Evolutionary conservation across 192 early-diverging fungal species (phyloP), one percentile per base, ranked within the genome.

Genomic region (Coemansia sp.): DNA sequence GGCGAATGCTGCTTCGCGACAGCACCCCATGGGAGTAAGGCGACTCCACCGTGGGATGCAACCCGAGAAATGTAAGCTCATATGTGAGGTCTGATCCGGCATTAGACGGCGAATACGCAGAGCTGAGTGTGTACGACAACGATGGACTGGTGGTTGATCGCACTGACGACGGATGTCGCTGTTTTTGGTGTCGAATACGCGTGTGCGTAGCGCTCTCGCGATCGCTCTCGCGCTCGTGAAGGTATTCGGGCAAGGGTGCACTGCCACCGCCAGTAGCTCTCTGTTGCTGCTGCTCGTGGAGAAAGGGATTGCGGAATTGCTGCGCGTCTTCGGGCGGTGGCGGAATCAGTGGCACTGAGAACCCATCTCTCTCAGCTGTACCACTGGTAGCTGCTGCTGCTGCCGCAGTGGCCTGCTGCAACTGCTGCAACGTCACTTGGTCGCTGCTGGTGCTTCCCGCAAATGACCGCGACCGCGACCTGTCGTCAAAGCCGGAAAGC

Each of bases 71-170:
- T 0, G 78, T 73, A 38, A 81, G 71, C 69, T 81, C 78, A 48
- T 81, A 73, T 3, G 72, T 68, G 47, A 71, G 50, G 19, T 74
- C 73, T 56, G 78, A 81, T 8, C 69, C 78, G 1, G 78, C 78
- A 47, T 74, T 68, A 25, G 78, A 81, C 5, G 77, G 71, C 51
- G 77, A 71, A 60, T 81, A 81, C 24, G 68, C 73, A 7, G 78
- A 81, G 62, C 60, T 71, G 14, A 74, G 19, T 26, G 78, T 81
- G 23, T 81, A 81, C 0, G 58, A 53, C 28, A 30, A 30, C 12
- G 63, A 56, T 0, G 78, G 78, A 34, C 78, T 81, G 44, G 62
- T 62, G 1, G 60, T 56, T 14, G 71, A 66, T 28, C 49, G 54
- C 51, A 73, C 67, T 26, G 76, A 67, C 21, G 71, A 68, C 27